A percentile compares a stretch with the other conserved stretches of the same genome.
Evolutionary conservation across 208 protist species (phyloP).

Genomic region (Leishmania aethiopica): DNA sequence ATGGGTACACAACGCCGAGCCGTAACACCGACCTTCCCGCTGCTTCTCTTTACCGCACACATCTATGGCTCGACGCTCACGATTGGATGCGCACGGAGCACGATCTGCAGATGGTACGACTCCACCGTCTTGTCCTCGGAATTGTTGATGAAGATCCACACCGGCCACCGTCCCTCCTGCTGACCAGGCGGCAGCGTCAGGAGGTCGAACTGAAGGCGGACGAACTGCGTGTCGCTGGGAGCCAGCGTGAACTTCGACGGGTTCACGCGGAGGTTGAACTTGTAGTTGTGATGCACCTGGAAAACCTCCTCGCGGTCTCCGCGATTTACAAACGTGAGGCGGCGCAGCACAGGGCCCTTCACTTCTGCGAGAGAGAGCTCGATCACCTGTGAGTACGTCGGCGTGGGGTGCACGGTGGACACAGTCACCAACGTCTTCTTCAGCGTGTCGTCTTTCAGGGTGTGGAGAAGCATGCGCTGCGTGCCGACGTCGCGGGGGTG

Average conservation of each 20-base stretch:
- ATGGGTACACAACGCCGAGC: neutral
- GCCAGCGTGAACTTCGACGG: slow-evolving; percentile 75
- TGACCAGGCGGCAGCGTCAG: slow-evolving; percentile 74
- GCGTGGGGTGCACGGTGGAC: slow-evolving; percentile 74
- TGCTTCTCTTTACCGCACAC: neutral
- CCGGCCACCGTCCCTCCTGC: slow-evolving; percentile 85
- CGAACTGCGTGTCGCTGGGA: slow-evolving; percentile 73
- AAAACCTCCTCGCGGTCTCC: slow-evolving; percentile 73
- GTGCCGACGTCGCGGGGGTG: slow-evolving; percentile 69
- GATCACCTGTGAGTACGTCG: slow-evolving; percentile 81
- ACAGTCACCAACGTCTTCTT: slow-evolving; percentile 80
- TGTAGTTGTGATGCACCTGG: slow-evolving; percentile 87
- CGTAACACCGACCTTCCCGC: neutral
- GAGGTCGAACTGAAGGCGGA: slow-evolving; percentile 77
- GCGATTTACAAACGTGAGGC: slow-evolving; percentile 77
- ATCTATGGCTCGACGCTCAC: slow-evolving; percentile 23
- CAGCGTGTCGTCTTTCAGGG: slow-evolving; percentile 48
- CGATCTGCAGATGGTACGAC: slow-evolving; percentile 84
- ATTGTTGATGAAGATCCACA: slow-evolving; percentile 93
- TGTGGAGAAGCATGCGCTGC: slow-evolving; percentile 73
- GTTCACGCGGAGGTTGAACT: slow-evolving; percentile 72
- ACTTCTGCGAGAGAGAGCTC: slow-evolving; percentile 74
- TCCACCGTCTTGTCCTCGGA: slow-evolving; percentile 83
- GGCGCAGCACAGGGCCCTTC: slow-evolving; percentile 73
- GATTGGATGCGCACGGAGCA: slow-evolving; percentile 73